Base-by-base conservation (phyloP, 2,329 filamentous ascomycete genomes). In the Uncinocarpus reesii region DNA sequence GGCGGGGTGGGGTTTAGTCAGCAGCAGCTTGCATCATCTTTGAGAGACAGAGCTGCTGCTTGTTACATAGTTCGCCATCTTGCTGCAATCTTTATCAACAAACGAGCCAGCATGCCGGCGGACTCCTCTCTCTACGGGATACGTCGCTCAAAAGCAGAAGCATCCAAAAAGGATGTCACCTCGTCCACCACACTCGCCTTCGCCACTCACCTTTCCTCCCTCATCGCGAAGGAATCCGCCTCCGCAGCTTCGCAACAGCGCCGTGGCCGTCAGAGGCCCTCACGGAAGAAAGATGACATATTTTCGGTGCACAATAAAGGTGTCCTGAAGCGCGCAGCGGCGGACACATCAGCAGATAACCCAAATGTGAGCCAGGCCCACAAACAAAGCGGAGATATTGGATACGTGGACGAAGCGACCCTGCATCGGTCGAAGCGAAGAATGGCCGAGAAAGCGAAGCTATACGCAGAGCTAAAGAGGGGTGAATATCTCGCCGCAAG, bases 381-480 rank as follows among this genome's bases (percentile, higher is more conserved):
- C 50, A 77, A 78, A 59, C 73, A 68, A 20, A 74, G 58, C 32
- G 56, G 76, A 41, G 79, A 84, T 58, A 77, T 83, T 48, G 84
- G 77, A 8, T 65, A 62, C 10, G 69, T 83, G 23, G 80, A 84
- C 56, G 69, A 73, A 11, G 71, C 69, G 7, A 68, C 73, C 15
- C 71, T 78, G 61, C 70, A 77, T 71, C 79, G 84, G 49, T 83
- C 86, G 18, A 84, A 82, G 63, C 78, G 82, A 55, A 85, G 81
- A 60, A 86, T 98, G 82, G 82, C 93, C 61, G 83, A 88, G 68
- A 98, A 98, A 66, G 87, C 86, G 2, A 78, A 84, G 3, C 69
- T 92, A 1, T 98, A 98, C 66, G 81, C 84, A 5, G 84, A 86
- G 31, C 83, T 98, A 79, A 94, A 94, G 66, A 77, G 85, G 28